These are phyloP conservation scores for Suillus decipiens DNA, from an alignment of 768 basidiomycete species.

Conservation along the genomic window DNA sequence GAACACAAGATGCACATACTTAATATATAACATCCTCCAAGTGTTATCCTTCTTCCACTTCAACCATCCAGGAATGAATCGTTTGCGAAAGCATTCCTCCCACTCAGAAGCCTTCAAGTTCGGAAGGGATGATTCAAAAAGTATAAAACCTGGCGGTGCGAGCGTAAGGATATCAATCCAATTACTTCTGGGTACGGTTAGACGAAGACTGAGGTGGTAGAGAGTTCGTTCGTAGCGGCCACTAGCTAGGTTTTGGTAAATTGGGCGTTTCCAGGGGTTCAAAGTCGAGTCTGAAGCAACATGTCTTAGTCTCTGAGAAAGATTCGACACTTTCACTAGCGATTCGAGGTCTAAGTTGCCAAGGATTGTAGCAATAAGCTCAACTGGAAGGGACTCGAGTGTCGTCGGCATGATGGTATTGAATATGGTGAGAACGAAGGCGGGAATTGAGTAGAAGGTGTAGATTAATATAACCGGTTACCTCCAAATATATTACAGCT, in stretches of 20 bases:
- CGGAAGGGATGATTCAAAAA: slow-evolving; percentile 70
- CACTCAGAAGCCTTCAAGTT: slow-evolving; percentile 66
- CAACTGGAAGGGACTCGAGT: slow-evolving; percentile 66
- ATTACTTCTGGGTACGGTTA: slow-evolving; percentile 71
- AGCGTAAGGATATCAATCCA: slow-evolving; percentile 77
- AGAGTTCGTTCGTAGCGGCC: slow-evolving; percentile 51
- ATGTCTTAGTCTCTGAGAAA: slow-evolving; percentile 58
- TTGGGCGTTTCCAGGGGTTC: slow-evolving; percentile 78
- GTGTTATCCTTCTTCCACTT: slow-evolving; percentile 63
- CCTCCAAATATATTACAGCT: background rate
- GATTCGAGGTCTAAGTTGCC: slow-evolving; percentile 65
- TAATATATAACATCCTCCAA: slow-evolving; percentile 70
- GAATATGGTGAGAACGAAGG: background rate
- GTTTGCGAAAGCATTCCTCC: slow-evolving; percentile 70
- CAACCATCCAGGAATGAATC: slow-evolving; percentile 78
- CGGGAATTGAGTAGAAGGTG: background rate
- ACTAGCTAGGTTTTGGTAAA: slow-evolving; percentile 54
- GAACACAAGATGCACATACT: slow-evolving; percentile 43
- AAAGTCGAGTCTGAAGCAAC: slow-evolving; percentile 64
- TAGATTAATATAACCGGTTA: background rate
- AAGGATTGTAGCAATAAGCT: slow-evolving; percentile 73
- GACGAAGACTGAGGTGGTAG: slow-evolving; percentile 61
- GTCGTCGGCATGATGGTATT: slow-evolving; percentile 9
- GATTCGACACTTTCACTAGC: slow-evolving; percentile 56
- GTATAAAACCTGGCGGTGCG: slow-evolving; percentile 60